Evolutionary conservation across 108 stramenopile species (phyloP), one percentile per base, ranked within the genome.

Genomic region (Fistulifera pelliculosa): DNA sequence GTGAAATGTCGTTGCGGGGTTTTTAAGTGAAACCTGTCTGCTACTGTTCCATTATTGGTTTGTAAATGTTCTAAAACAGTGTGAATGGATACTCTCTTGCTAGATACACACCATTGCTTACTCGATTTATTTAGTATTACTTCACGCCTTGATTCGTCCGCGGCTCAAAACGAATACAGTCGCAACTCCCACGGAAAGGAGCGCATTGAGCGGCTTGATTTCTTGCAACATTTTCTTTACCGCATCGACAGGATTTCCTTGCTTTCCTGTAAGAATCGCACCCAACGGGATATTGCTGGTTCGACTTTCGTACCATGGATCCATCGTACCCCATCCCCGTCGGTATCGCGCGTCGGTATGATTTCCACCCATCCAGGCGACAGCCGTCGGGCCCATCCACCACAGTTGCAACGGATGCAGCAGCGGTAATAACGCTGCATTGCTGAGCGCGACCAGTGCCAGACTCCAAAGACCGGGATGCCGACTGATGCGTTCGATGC

Each of bases 391-490:
- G 63, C 87, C 85, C 38, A 62, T 50, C 62, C 82, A 73, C 79
- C 84, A 89, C 18, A 80, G 59, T 12, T 70, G 61, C 31, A 78
- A 66, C 8, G 84, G 78, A 12, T 73, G 15, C 1, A 66, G 25
- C n/a, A 75, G 69, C 1, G 89, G 72, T 0, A 65, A 69, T 44
- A 91, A 39, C 25, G 61, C 35, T 14, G 83, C 85, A 43, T 73
- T 49, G 8, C 94, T 83, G 16, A 90, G 44, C 27, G 79, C 79
- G 1, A 84, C 31, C 13, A 87, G 51, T 12, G 75, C 90, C 39
- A 95, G 71, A 8, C 80, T 80, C 94, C 94, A 93, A 0, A 95
- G 58, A 15, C 81, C 83, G 5, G 94, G 89, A 69, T 95, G 90
- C 16, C 94, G 77, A 21, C 81, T 62, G 28, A 95, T 73, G 25